Evolutionary conservation across 306 rosid species (phyloP).

Genomic region (Vicia faba): DNA sequence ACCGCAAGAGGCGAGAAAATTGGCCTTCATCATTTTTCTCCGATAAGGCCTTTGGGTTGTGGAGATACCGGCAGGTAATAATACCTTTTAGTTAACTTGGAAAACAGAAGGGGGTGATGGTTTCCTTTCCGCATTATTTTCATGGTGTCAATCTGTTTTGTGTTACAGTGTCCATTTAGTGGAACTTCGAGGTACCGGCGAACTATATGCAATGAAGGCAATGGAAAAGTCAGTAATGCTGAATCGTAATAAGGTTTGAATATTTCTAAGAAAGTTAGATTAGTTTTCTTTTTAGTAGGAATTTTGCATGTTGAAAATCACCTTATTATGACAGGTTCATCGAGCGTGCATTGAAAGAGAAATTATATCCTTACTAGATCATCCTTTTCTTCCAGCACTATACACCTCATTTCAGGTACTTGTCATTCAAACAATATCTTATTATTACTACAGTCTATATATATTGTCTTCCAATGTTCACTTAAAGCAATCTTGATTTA

Average conservation of each 20-base stretch:
- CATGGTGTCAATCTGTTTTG: constrained; percentile 31
- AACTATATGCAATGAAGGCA: constrained; percentile 94
- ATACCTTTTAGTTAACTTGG: background rate
- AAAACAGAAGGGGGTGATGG: background rate
- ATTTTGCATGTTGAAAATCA: constrained; percentile 20
- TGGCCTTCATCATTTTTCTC: constrained; percentile 81
- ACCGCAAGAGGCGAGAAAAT: constrained; percentile 60
- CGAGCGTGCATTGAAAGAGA: constrained; percentile 92
- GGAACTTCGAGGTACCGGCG: constrained; percentile 76
- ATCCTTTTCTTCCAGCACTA: constrained; percentile 92
- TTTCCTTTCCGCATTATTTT: background rate
- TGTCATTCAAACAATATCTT: background rate
- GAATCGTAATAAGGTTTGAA: constrained; percentile 88
- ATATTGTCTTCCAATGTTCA: background rate
- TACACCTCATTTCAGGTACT: constrained; percentile 92
- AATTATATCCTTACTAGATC: constrained; percentile 82
- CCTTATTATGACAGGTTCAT: constrained; percentile 69
- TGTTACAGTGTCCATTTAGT: constrained; percentile 87
- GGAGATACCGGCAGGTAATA: constrained; percentile 96
- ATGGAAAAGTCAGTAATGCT: constrained; percentile 87
- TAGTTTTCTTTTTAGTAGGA: constrained; percentile 6
- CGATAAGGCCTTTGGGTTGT: constrained; percentile 84
- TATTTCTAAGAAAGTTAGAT: constrained; percentile 29
- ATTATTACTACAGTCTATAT: too few relatives aligned
- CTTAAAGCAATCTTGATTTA: background rate